Percentiles rank a stretch among this genome's conserved stretches.
Evolutionary conservation across 2,329 filamentous ascomycete genomes (phyloP).

Genomic region (Scleromitrula shiraiana): DNA sequence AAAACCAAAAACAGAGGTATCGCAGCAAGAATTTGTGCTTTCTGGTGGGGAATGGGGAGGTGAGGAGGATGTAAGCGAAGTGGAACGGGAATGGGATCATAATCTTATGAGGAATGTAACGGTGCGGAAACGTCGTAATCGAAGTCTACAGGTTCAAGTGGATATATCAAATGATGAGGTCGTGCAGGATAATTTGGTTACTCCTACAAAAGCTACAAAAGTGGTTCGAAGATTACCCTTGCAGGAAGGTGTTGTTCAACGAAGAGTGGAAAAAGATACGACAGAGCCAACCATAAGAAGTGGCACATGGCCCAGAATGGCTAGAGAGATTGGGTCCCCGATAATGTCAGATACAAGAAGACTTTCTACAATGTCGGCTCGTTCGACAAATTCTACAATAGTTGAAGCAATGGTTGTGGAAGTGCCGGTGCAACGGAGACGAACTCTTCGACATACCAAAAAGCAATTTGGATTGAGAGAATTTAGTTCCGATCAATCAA

Average conservation of each 20-base stretch:
- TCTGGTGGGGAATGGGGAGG: conserved; percentile 54
- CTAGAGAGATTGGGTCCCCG: conserved; percentile 20
- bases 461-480: conserved; percentile 47
- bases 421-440: conserved; percentile 37
- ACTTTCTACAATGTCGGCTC: conserved; percentile 46
- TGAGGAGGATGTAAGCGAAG: conserved; percentile 33
- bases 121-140: conserved; percentile 36
- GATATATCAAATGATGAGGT: conserved; percentile 34
- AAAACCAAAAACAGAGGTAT: conserved; percentile 27
- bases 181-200: conserved; percentile 40
- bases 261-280: conserved; percentile 18
- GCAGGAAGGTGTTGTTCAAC: conserved; percentile 23
- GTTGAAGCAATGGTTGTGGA: conserved; percentile 52
- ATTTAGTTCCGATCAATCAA: conserved; percentile 30
- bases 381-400: conserved; percentile 48
- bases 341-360: conserved; percentile 35
- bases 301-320: conserved; percentile 12
- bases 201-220: conserved; percentile 46
- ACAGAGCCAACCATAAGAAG: background rate
- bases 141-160: conserved; percentile 16
- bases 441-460: conserved; percentile 53
- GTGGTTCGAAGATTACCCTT: conserved; percentile 26
- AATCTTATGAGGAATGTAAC: conserved; percentile 46
- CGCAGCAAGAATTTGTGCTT: conserved; percentile 42
- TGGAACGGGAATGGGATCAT: conserved; percentile 47